Conservation (phyloP, 2,329 filamentous ascomycete species). For the Furcasterigmium furcatum region DNA sequence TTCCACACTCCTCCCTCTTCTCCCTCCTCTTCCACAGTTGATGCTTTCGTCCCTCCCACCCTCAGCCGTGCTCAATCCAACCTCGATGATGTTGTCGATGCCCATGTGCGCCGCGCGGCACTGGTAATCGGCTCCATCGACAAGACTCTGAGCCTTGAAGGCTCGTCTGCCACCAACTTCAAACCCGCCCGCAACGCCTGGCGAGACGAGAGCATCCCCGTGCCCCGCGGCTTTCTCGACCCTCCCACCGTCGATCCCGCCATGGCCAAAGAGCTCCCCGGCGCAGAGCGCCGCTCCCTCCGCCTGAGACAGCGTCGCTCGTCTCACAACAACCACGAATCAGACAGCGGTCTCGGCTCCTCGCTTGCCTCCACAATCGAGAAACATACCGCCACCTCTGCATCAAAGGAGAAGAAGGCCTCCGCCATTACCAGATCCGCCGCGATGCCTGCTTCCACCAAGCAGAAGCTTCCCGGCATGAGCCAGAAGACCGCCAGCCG, state of each 20-base stretch:
- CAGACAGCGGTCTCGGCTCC: slow-evolving; percentile 85
- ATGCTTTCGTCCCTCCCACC: slow-evolving; percentile 44
- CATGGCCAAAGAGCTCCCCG: slow-evolving; percentile 35
- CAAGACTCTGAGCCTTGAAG: slow-evolving; percentile 42
- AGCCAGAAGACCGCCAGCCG: slow-evolving; percentile 69
- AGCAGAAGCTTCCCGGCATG: slow-evolving; percentile 55
- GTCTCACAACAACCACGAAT: slow-evolving; percentile 62
- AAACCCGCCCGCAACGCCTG: slow-evolving; percentile 33
- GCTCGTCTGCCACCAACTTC: slow-evolving; percentile 18
- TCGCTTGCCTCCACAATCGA: slow-evolving; percentile 66
- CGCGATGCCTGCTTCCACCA: slow-evolving; percentile 40
- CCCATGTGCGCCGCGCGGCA: slow-evolving; percentile 65
- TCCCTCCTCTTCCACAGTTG: slow-evolving; percentile 30
- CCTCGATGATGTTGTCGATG: slow-evolving; percentile 69
- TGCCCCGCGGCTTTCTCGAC: slow-evolving; percentile 58
- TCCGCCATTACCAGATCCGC: slow-evolving; percentile 62
- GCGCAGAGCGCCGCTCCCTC: slow-evolving; percentile 45
- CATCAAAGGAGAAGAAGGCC: slow-evolving; percentile 35
- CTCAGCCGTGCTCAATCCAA: slow-evolving; percentile 67
- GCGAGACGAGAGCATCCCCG: slow-evolving; percentile 54
- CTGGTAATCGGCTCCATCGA: slow-evolving; percentile 65
- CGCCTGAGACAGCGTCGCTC: slow-evolving; percentile 53
- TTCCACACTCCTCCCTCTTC: slow-evolving; percentile 51
- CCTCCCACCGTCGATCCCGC: slow-evolving; percentile 49
- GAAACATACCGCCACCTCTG: slow-evolving; percentile 40